Conservation (phyloP, 2,329 filamentous ascomycete species). For the Botrytis tulipae region DNA sequence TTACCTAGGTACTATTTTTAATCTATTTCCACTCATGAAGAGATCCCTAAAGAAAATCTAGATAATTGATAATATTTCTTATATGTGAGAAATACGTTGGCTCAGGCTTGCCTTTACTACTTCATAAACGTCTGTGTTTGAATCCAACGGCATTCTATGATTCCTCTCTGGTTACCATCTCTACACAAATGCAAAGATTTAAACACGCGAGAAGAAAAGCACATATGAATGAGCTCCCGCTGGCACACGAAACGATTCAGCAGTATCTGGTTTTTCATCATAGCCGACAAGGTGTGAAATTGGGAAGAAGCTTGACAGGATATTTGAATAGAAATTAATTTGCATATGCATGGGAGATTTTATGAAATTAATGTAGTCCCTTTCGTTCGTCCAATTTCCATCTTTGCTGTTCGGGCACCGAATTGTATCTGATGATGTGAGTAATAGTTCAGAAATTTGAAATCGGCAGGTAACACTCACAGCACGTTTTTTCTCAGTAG, state of each 20-base stretch:
- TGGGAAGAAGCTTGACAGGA: background rate
- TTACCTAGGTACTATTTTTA: background rate
- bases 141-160: conserved; percentile 31
- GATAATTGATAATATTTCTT: background rate
- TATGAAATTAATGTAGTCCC: conserved; percentile 61
- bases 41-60: background rate
- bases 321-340: background rate
- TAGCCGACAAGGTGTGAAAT: conserved; percentile 41
- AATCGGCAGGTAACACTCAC: conserved; percentile 48
- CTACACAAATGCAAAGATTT: conserved; percentile 49
- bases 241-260: conserved; percentile 51
- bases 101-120: conserved; percentile 65
- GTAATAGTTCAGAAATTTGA: background rate
- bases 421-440: conserved; percentile 66
- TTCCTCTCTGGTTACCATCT: conserved; percentile 39
- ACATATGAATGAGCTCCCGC: conserved; percentile 32
- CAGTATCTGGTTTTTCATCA: conserved; percentile 77
- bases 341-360: conserved; percentile 25
- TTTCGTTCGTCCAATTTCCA: conserved; percentile 67
- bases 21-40: background rate
- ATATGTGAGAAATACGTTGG: conserved; percentile 33
- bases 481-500: conserved; percentile 89
- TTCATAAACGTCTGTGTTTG: conserved; percentile 34
- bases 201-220: conserved; percentile 21
- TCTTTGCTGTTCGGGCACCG: conserved; percentile 78